These are phyloP conservation scores for Lactifluus piperatus DNA, from an alignment of 768 basidiomycete genomes.

Conservation along the genomic window DNA sequence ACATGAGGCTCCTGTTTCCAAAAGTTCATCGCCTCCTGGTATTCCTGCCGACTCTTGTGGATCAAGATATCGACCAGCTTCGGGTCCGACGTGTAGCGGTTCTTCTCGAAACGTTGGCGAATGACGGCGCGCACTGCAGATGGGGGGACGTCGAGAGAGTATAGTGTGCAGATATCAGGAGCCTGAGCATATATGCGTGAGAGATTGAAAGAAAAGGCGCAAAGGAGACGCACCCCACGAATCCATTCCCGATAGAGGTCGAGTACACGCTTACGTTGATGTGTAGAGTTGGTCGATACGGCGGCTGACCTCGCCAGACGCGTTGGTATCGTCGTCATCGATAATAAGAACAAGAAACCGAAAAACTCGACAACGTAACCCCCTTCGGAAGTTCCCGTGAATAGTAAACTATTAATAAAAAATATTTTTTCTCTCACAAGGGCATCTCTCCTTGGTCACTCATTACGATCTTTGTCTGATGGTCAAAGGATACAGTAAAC, in stretches of 20 bases:
- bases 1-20: slow-evolving; percentile 89
- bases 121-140: slow-evolving; percentile 72
- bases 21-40: slow-evolving; percentile 89
- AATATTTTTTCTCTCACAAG: too few relatives aligned
- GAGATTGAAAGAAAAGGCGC: background rate
- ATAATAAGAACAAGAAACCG: too few relatives aligned
- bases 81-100: slow-evolving; percentile 73
- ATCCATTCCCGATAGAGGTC: slow-evolving; percentile 92
- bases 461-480: background rate
- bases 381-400: too few relatives aligned
- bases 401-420: background rate
- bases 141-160: slow-evolving; percentile 74
- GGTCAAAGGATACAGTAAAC: slow-evolving; percentile 2
- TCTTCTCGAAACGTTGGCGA: slow-evolving; percentile 79
- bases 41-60: slow-evolving; percentile 78
- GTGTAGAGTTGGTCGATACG: slow-evolving; percentile 49
- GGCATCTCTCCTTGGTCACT: background rate
- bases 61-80: slow-evolving; percentile 80
- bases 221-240: slow-evolving; percentile 57
- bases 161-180: slow-evolving; percentile 80
- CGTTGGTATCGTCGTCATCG: slow-evolving; percentile 77
- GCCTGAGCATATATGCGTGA: slow-evolving; percentile 41
- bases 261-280: slow-evolving; percentile 57
- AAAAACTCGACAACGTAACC: too few relatives aligned
- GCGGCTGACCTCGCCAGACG: slow-evolving; percentile 69